Conservation (phyloP, 768 basidiomycete species). For the Rhodotorula kratochvilovae region DNA sequence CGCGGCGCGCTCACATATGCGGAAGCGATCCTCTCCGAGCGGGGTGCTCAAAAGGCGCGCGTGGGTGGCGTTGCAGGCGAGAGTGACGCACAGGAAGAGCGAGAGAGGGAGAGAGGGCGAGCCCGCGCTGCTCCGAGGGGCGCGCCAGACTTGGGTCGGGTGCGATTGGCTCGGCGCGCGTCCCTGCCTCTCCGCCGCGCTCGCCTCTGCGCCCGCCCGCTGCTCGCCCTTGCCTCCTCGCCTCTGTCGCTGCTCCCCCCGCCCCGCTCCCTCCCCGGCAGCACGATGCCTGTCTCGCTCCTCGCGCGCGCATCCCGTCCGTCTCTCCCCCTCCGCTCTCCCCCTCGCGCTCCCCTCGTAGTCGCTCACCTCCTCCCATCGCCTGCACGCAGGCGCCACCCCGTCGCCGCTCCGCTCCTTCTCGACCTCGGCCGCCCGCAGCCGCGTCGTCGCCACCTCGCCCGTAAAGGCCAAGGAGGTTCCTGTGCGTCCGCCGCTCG, state of each 20-base stretch:
- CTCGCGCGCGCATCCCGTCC: neutral
- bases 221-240: neutral
- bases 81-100: too few species aligned
- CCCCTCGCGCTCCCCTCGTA: neutral
- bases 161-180: too few species aligned
- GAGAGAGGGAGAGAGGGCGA: too few species aligned
- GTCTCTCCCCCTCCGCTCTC: neutral
- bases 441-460: slow-evolving; percentile 26
- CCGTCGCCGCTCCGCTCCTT: slow-evolving; percentile 15
- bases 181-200: too few species aligned
- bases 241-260: neutral
- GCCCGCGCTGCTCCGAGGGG: too few species aligned
- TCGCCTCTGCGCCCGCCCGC: too few species aligned
- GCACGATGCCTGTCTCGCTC: neutral
- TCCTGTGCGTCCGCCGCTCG: slow-evolving; percentile 16
- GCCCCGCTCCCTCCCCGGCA: neutral
- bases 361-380: neutral
- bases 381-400: slow-evolving; percentile 11
- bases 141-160: too few species aligned
- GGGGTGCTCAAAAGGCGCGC: too few species aligned
- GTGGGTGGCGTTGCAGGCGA: too few species aligned
- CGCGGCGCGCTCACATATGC: too few species aligned
- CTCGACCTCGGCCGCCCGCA: slow-evolving; percentile 22
- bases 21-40: too few species aligned
- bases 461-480: slow-evolving; percentile 39